Evolutionary conservation across 257 asterid genomes (phyloP).

Genomic region (Lycium barbarum): DNA sequence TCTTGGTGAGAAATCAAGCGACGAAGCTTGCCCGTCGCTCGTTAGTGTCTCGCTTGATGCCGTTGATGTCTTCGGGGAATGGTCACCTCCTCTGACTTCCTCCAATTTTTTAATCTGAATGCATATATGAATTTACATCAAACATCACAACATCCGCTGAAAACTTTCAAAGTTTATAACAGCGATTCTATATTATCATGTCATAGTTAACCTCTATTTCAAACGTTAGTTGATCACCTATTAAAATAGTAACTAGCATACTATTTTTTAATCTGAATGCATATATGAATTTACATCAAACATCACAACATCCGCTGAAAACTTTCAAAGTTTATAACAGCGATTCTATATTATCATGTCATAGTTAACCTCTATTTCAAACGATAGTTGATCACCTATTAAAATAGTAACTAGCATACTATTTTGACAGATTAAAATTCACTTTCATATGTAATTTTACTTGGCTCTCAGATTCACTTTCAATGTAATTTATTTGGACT

Average conservation of each 20-base stretch:
- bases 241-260: too few species aligned
- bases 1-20: conserved; percentile 53
- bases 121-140: neutral
- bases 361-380: neutral
- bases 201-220: neutral
- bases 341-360: too few species aligned
- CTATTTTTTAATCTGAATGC: conserved; percentile 57
- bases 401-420: too few species aligned
- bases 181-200: neutral
- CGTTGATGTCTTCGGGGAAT: conserved; percentile 64
- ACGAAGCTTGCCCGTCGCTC: conserved; percentile 51
- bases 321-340: too few species aligned
- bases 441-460: neutral
- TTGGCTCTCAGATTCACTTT: too few species aligned
- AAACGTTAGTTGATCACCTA: neutral
- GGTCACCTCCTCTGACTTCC: conserved; percentile 47
- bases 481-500: too few species aligned
- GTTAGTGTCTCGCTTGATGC: conserved; percentile 49
- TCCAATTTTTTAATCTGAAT: conserved; percentile 67
- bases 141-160: too few species aligned
- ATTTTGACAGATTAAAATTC: conserved; percentile 28
- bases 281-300: neutral
- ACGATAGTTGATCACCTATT: neutral
- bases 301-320: too few species aligned
- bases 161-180: too few species aligned